phyloP scores from a whole-genome alignment of 2,329 filamentous ascomycete species.

The Colletotrichum sp. region DNA sequence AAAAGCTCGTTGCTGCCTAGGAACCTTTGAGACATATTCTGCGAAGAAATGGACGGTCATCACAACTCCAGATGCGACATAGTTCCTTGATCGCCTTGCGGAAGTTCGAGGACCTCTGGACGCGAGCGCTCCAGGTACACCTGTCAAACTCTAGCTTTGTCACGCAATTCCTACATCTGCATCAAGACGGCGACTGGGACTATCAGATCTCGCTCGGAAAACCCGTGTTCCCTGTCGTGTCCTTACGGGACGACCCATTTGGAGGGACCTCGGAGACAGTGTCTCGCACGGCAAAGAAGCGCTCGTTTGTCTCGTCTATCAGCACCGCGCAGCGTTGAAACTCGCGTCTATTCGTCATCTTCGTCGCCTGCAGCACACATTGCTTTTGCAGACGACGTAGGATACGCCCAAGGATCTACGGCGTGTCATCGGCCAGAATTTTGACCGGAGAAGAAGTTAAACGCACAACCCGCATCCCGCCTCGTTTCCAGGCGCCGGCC shows the following conservation, averaged over 20 bases:
- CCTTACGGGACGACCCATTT: background rate
- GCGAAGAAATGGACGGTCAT: background rate
- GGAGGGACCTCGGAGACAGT: background rate
- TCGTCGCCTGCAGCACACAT: background rate
- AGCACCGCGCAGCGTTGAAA: background rate
- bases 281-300: background rate
- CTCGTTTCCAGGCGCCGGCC: background rate
- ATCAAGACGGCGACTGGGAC: background rate
- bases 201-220: background rate
- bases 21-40: background rate
- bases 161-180: background rate
- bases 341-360: background rate
- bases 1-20: background rate
- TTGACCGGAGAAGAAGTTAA: background rate
- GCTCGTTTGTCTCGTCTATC: background rate
- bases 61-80: background rate
- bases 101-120: background rate
- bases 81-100: background rate
- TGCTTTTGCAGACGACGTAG: background rate
- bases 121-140: background rate
- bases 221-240: background rate
- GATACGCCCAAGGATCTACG: background rate
- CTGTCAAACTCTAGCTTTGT: background rate
- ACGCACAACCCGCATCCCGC: background rate
- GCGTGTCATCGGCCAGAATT: background rate